Evolutionary conservation across 805 yeast genomes (phyloP).

Genomic region (Teunomyces tritomae): DNA sequence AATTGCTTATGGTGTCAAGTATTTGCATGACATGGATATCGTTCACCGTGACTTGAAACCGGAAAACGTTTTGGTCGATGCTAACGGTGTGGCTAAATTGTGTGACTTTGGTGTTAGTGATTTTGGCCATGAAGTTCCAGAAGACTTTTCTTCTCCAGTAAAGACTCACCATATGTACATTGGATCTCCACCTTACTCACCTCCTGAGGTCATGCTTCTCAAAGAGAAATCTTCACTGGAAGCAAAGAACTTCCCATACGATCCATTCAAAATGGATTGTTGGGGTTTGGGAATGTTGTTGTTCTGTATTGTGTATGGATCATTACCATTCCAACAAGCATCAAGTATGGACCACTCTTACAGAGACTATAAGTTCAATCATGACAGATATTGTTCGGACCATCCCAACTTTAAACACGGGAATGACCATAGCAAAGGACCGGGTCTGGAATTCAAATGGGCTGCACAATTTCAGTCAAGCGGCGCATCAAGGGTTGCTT

Average conservation of each 20-base stretch:
- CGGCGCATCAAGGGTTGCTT: conserved; percentile 66
- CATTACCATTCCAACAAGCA: conserved; percentile 60
- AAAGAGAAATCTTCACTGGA: conserved; percentile 34
- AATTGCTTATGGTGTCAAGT: conserved; percentile 57
- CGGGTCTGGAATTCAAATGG: conserved; percentile 70
- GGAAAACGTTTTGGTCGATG: conserved; percentile 62
- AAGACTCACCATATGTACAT: conserved; percentile 48
- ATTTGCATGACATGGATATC: conserved; percentile 61
- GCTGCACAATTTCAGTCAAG: conserved; percentile 58
- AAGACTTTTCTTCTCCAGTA: conserved; percentile 45
- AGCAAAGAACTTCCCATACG: conserved; percentile 44
- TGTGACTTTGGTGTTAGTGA: conserved; percentile 79
- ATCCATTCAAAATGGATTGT: conserved; percentile 66
- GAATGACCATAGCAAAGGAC: conserved; percentile 48
- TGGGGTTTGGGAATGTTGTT: conserved; percentile 74
- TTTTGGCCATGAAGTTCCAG: conserved; percentile 54
- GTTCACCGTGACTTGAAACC: conserved; percentile 77
- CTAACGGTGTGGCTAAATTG: conserved; percentile 59
- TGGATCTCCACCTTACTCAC: conserved; percentile 79
- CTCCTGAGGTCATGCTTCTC: conserved; percentile 69
- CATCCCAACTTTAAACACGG: conserved; percentile 50
- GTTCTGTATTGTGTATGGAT: conserved; percentile 56
- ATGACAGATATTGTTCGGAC: conserved; percentile 36
- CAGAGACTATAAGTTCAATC: conserved; percentile 54
- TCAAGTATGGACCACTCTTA: conserved; percentile 46